Conservation (phyloP, 164 flowering plant species). For the Vitis rotundifolia region DNA sequence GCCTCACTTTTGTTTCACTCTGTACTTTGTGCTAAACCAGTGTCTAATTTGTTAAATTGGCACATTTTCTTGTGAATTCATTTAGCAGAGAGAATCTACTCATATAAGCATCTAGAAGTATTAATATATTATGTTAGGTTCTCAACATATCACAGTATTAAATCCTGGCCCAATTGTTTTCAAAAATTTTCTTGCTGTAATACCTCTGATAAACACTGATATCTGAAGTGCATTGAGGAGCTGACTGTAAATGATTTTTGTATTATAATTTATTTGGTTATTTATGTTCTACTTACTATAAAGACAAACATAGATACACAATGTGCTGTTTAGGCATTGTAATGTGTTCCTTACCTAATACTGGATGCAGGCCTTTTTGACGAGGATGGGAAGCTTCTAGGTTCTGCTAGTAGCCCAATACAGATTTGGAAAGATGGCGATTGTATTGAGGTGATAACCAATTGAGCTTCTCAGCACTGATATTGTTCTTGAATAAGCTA, state of each 20-base stretch:
- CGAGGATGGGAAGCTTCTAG: constrained; percentile 75
- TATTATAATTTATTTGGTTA: too few relatives aligned
- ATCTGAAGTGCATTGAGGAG: not conserved
- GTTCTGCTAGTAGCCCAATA: constrained; percentile 88
- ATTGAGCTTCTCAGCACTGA: constrained; percentile 3
- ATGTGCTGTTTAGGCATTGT: not conserved
- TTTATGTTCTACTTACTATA: too few relatives aligned
- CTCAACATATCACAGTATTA: too few relatives aligned
- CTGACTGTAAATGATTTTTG: not conserved
- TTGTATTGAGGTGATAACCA: constrained; percentile 71
- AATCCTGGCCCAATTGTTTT: not conserved
- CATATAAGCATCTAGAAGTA: not conserved
- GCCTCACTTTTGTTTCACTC: not conserved
- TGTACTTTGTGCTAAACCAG: not conserved
- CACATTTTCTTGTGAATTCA: not conserved
- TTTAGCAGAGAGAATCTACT: not conserved
- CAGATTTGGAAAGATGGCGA: constrained; percentile 96
- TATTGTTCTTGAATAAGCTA: not conserved
- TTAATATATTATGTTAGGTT: not conserved
- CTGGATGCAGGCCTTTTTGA: constrained; percentile 75
- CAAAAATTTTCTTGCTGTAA: not conserved
- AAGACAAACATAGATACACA: not conserved
- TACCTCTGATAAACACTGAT: not conserved
- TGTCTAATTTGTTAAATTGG: not conserved
- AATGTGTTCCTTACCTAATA: not conserved